Base-by-base conservation (phyloP, 768 basidiomycete genomes). In the Hysterangium stoloniferum region DNA sequence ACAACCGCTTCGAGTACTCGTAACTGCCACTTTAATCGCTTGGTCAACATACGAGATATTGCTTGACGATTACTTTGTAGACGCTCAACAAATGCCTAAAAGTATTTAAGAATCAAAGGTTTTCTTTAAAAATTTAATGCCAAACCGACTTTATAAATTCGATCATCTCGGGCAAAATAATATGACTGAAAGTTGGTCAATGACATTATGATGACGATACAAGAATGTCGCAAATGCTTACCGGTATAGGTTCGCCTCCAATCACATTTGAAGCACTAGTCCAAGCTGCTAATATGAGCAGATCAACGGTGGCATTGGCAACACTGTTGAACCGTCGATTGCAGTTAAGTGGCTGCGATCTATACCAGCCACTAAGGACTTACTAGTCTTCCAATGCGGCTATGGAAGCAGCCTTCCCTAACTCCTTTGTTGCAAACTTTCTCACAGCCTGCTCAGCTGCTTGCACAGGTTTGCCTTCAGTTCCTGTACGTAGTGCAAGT, bases 151-250 rank as follows among this genome's bases (percentile, higher is more conserved):
- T 75, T 82, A 65, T 84, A 86, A 12, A 88, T 80, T 31, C 94
- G 80, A 54, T 91, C 85, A 64, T 98, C 95, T 19, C 95, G 78
- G 37, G 94, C 95, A 60, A 98, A 98, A 59, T 85, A 91, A 55
- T 86, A 93, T n/a, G 81, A 76, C 88, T 90, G 58, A 17, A 60
- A 45, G 29, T 33, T 31, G n/a, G n/a, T n/a, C n/a, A n/a, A n/a
- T n/a, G n/a, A n/a, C n/a, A 41, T 25, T 56, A 15, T 55, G 27
- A 22, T 33, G 52, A 12, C 19, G 31, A 48, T 22, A n/a, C 44
- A 8, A 19, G 45, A 49, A 4, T 35, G n/a, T 27, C 36, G 53
- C 24, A 11, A 24, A 25, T 47, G 54, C 80, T 54, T 59, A 91
- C 91, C 4, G 91, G 89, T 62, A 95, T 80, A 28, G 66, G 69